Evolutionary conservation across 192 early-diverging fungal genomes (phyloP).

Genomic region (Gonapodya sp.): DNA sequence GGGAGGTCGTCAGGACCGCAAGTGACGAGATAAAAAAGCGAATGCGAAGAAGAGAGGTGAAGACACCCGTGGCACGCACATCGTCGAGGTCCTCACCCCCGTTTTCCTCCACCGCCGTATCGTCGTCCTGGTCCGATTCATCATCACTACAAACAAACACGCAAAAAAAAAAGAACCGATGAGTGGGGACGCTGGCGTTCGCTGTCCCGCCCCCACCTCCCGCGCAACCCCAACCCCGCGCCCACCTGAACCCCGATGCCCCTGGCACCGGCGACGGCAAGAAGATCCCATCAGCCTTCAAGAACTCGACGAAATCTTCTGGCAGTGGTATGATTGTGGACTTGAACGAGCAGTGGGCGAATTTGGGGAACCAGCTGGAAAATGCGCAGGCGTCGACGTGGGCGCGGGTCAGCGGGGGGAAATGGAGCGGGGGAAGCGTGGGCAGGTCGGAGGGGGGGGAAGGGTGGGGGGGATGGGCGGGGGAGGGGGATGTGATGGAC

Average conservation of each 20-base stretch:
- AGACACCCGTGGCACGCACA: no score
- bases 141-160: neutral
- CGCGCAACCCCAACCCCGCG: neutral
- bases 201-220: neutral
- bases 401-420: neutral
- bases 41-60: no score
- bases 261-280: constrained; percentile 23
- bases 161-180: no score
- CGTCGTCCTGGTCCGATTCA: neutral
- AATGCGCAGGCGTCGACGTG: neutral
- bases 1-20: no score
- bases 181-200: no score
- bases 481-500: no score
- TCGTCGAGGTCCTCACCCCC: neutral
- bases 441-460: neutral
- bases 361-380: neutral
- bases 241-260: neutral
- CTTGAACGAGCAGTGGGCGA: neutral
- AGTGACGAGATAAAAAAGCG: no score
- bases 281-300: constrained; percentile 75
- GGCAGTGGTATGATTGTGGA: constrained; percentile 17
- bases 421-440: neutral
- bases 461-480: no score
- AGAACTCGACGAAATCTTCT: constrained; percentile 69
- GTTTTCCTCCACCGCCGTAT: neutral